Conservation (phyloP, 2,329 filamentous ascomycete genomes). For the Talaromyces pinophilus region DNA sequence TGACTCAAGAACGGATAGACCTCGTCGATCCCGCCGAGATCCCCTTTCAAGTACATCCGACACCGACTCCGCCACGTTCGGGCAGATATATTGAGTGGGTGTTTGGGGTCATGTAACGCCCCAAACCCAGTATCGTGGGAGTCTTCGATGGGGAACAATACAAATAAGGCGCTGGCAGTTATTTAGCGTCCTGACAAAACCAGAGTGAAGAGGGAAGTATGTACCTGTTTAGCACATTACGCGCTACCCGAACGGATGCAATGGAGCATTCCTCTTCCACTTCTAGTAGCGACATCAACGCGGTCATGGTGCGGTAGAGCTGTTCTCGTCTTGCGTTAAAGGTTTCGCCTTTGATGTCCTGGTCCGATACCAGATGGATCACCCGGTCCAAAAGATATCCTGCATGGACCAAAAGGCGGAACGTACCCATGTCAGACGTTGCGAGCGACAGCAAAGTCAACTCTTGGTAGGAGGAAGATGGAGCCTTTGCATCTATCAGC, state of each 20-base stretch:
- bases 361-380: slow-evolving; percentile 23
- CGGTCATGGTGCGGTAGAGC: slow-evolving; percentile 24
- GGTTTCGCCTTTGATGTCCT: background rate
- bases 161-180: background rate
- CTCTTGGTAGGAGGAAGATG: background rate
- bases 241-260: slow-evolving; percentile 23
- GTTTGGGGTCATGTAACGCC: background rate
- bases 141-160: background rate
- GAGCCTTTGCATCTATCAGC: background rate
- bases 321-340: slow-evolving; percentile 16
- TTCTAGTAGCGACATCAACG: slow-evolving; percentile 21
- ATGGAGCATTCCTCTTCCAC: slow-evolving; percentile 20
- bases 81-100: background rate
- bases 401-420: slow-evolving; percentile 25
- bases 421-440: slow-evolving; percentile 25
- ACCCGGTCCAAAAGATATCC: slow-evolving; percentile 23
- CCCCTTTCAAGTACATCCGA: background rate
- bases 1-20: background rate
- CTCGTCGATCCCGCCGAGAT: background rate
- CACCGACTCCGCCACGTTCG: background rate
- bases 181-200: background rate
- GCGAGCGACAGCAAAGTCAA: slow-evolving; percentile 24
- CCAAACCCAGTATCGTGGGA: background rate
- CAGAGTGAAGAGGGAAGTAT: background rate
- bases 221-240: slow-evolving; percentile 23